Percentiles rank a stretch among this genome's conserved stretches.
These are phyloP conservation scores for Blastocystis sp. DNA, from an alignment of 352 stramenopile genomes.

Conservation along the genomic window DNA sequence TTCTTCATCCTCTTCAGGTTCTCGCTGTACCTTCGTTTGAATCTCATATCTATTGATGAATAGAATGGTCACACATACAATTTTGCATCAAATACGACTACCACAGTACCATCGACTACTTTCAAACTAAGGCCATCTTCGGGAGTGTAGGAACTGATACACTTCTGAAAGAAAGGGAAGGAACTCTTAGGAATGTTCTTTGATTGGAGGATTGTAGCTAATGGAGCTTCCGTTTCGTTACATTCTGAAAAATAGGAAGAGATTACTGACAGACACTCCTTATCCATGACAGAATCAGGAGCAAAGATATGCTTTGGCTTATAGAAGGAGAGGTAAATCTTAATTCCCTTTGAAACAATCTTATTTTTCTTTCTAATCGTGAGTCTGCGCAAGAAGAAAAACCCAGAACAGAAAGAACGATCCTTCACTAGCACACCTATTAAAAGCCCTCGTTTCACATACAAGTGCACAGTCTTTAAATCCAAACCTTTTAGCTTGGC, in stretches of 20 bases:
- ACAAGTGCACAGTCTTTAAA: slow-evolving; percentile 40
- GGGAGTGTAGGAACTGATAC: background rate
- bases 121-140: background rate
- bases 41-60: background rate
- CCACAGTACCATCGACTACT: background rate
- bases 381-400: background rate
- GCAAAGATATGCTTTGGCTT: background rate
- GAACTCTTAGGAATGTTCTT: background rate
- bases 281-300: background rate
- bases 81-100: background rate
- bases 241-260: background rate
- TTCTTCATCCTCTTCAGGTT: background rate
- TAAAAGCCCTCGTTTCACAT: background rate
- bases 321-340: slow-evolving; percentile 15
- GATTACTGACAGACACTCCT: background rate
- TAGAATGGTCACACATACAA: background rate
- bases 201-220: background rate
- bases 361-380: background rate
- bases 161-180: background rate
- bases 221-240: background rate
- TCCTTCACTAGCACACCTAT: slow-evolving; percentile 30
- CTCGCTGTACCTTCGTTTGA: background rate
- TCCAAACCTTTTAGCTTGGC: background rate
- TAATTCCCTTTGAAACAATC: background rate
- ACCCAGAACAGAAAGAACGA: background rate